Evolutionary conservation across 139 green algal genomes (phyloP).

Genomic region (Haematococcus lacustris): DNA sequence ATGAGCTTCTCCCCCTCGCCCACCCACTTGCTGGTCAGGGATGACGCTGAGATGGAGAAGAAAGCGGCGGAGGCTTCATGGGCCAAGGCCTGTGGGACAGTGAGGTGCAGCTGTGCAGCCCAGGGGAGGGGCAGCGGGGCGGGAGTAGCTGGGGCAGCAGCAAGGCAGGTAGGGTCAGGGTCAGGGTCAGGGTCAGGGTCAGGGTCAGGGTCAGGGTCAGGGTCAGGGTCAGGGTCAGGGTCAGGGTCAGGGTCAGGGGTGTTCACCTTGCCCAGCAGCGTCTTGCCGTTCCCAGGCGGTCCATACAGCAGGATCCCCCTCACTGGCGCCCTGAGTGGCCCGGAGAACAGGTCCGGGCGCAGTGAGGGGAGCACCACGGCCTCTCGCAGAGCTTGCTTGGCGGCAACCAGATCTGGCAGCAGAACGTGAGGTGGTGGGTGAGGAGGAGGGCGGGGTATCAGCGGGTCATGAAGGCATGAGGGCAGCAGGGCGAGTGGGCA

Average conservation of each 20-base stretch:
- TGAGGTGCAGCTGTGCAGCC: too few relatives aligned
- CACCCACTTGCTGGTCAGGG: conserved; percentile 77
- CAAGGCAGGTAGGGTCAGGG: too few relatives aligned
- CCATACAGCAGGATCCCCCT: conserved; percentile 81
- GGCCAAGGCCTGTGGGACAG: conserved; percentile 14
- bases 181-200: too few relatives aligned
- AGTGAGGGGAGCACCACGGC: conserved; percentile 73
- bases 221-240: too few relatives aligned
- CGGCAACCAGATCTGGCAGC: conserved; percentile 2
- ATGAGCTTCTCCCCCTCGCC: conserved; percentile 93
- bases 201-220: too few relatives aligned
- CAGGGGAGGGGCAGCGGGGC: too few relatives aligned
- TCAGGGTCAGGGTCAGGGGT: too few relatives aligned
- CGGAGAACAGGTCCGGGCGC: conserved; percentile 45
- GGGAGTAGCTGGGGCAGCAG: too few relatives aligned
- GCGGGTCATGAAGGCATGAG: too few relatives aligned
- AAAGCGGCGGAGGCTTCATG: conserved; percentile 53
- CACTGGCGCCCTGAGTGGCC: conserved; percentile 63
- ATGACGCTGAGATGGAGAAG: conserved; percentile 77
- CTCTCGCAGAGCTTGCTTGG: conserved; percentile 55
- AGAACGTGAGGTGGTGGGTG: neutral
- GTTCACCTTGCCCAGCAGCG: conserved; percentile 52
- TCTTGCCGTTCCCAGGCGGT: conserved; percentile 83
- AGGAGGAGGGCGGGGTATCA: neutral
- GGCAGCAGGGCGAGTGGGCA: too few relatives aligned